Evolutionary conservation across 768 basidiomycete species (phyloP).

Genomic region (Heimioporus sp.): DNA sequence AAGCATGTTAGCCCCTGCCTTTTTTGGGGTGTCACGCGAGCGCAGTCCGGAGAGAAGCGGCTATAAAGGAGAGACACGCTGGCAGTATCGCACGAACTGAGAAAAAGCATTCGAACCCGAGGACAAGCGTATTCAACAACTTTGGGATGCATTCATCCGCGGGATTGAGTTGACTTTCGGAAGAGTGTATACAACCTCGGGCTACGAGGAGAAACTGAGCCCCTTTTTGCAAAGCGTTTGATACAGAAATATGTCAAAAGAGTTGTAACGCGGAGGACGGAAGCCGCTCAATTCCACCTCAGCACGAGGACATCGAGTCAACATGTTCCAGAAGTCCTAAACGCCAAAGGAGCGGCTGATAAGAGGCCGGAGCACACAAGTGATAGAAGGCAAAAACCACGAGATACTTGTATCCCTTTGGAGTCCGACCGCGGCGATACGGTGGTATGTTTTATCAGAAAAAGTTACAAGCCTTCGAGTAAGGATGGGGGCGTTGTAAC

Average conservation of each 20-base stretch:
- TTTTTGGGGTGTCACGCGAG: too few species aligned
- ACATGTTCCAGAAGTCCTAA: background rate
- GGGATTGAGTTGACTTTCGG: background rate
- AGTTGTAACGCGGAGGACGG: background rate
- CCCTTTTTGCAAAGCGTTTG: background rate
- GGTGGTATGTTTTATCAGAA: conserved; percentile 8
- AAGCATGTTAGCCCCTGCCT: too few species aligned
- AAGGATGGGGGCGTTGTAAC: too few species aligned
- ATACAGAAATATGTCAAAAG: background rate
- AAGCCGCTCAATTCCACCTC: background rate
- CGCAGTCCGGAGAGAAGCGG: too few species aligned
- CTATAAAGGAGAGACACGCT: too few species aligned
- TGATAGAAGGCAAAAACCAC: background rate
- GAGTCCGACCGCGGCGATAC: background rate
- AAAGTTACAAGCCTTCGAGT: background rate
- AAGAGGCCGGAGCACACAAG: background rate
- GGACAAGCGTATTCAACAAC: too few species aligned
- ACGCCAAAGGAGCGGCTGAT: background rate
- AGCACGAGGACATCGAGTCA: background rate
- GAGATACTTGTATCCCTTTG: too few species aligned
- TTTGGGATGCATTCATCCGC: background rate
- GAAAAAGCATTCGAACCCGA: too few species aligned
- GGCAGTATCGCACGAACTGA: too few species aligned
- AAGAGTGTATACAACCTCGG: background rate
- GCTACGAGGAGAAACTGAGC: background rate